phyloP scores from a whole-genome alignment of 306 rosid species.

The Lathyrus tuberosus region DNA sequence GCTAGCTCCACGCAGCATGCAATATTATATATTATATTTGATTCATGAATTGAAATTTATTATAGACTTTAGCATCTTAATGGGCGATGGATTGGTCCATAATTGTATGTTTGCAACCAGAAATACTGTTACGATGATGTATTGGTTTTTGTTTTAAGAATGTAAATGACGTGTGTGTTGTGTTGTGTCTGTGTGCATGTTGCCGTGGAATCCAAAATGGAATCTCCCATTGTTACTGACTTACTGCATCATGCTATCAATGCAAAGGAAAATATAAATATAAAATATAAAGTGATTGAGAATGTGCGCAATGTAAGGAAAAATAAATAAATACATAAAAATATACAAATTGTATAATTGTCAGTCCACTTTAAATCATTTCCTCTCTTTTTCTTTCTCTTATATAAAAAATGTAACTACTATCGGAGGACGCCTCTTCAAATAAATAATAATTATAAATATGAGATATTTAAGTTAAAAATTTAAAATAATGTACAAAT shows the following conservation, averaged over 20 bases:
- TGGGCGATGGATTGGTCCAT: neutral
- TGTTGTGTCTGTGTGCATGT: neutral
- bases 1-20: neutral
- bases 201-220: neutral
- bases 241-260: neutral
- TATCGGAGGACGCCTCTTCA: no score
- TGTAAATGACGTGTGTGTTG: neutral
- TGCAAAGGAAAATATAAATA: no score
- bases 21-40: neutral
- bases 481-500: no score
- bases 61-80: slow-evolving; percentile 2
- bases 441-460: no score
- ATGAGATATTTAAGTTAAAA: no score
- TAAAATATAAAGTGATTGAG: no score
- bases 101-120: slow-evolving; percentile 7
- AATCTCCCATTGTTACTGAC: neutral
- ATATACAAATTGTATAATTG: no score
- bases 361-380: no score
- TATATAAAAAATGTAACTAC: no score
- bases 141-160: slow-evolving; percentile 3
- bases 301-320: no score
- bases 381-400: no score
- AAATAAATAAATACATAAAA: no score
- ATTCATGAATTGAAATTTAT: neutral
- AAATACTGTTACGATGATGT: neutral